phyloP scores from a whole-genome alignment of 768 basidiomycete genomes.

The Boletus sp. region DNA sequence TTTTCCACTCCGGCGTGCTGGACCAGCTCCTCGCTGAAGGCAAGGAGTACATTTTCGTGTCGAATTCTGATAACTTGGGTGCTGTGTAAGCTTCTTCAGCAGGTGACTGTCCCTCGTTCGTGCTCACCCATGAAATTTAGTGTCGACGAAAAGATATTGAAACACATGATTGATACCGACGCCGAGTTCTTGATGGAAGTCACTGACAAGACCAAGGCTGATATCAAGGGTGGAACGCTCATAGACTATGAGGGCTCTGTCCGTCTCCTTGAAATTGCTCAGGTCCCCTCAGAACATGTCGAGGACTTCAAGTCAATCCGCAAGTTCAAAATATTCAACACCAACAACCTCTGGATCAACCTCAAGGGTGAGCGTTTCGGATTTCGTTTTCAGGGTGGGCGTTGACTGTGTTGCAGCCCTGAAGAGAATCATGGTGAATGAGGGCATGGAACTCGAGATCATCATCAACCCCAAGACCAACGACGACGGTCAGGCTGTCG shows the following conservation, averaged over 20 bases:
- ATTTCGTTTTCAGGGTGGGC: neutral
- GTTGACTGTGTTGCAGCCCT: conserved; percentile 42
- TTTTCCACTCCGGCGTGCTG: conserved; percentile 68
- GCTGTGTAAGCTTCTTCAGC: conserved; percentile 45
- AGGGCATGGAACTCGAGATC: conserved; percentile 72
- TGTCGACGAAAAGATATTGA: conserved; percentile 64
- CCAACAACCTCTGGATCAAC: conserved; percentile 63
- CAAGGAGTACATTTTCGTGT: conserved; percentile 77
- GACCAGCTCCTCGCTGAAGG: conserved; percentile 67
- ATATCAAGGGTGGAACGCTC: conserved; percentile 70
- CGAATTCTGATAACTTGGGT: conserved; percentile 75
- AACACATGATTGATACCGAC: conserved; percentile 61
- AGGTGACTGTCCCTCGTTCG: neutral
- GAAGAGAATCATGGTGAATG: conserved; percentile 70
- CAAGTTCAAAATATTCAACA: conserved; percentile 82
- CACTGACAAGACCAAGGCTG: conserved; percentile 81
- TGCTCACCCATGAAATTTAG: conserved; percentile 27
- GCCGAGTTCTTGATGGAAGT: conserved; percentile 75
- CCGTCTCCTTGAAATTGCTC: conserved; percentile 72
- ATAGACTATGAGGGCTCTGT: conserved; percentile 67
- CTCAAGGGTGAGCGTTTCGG: conserved; percentile 36
- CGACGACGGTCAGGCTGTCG: conserved; percentile 66
- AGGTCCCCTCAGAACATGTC: conserved; percentile 68
- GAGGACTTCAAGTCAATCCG: conserved; percentile 73
- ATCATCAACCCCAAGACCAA: conserved; percentile 72